Evolutionary conservation across 768 basidiomycete genomes (phyloP), one percentile per base, ranked within the genome.

Genomic region (Suillus subalutaceus): DNA sequence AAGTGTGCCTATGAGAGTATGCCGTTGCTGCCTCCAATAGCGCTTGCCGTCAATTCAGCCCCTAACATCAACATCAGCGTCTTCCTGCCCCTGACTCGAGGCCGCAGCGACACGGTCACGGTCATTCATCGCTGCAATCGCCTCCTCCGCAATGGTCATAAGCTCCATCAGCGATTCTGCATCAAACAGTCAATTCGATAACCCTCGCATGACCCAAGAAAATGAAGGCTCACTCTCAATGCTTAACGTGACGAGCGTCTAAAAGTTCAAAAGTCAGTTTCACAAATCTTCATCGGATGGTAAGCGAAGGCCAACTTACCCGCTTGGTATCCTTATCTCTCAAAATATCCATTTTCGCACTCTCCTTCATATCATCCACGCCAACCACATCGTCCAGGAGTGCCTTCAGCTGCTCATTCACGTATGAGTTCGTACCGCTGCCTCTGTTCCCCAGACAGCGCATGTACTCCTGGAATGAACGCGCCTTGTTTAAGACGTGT

Each of bases 221-320:
- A 3, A 10, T 7, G 46, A 61, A 7, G 3, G 74, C 82, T 72
- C 66, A 85, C 84, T 80, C 72, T 86, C 84, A 23, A 86, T 75
- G 44, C 79, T 81, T 20, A 86, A 71, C 71, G 80, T 73, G 68
- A 84, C 75, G 30, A 85, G 61, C 2, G 77, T 79, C 84, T 85
- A 41, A 41, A 59, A 20, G 26, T 40, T 59, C 60, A 18, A 57
- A 38, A 30, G 16, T 10, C 6, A 13, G 43, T 41, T 53, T 18
- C 23, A 52, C n/a, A 59, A 40, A 38, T 40, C 26, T 30, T 8
- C 23, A 40, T 9, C 10, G 0, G 16, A 15, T 37, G 16, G 48
- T 50, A 32, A n/a, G 20, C 30, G 3, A 57, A 40, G 6, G 16
- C 20, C 15, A 0, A 73, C 80, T 65, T 62, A 84, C 84, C 73